Conservation (phyloP, 768 basidiomycete species). For the Coprinopsis marcescibilis region DNA sequence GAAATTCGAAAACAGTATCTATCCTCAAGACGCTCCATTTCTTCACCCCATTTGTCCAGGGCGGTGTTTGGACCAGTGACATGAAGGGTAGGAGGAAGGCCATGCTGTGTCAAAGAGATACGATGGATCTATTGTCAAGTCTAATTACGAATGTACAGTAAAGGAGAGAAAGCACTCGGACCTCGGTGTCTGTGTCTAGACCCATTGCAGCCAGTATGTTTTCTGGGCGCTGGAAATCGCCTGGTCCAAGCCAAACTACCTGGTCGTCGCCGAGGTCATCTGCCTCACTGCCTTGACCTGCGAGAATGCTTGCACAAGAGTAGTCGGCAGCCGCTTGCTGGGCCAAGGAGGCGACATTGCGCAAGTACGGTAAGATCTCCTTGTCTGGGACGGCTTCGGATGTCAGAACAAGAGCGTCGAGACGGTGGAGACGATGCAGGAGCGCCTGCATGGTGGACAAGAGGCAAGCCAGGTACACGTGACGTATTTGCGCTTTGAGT, state of each 20-base stretch:
- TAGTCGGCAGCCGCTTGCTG: constrained; percentile 33
- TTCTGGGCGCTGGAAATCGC: constrained; percentile 24
- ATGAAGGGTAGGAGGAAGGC: constrained; percentile 4
- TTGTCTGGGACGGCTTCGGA: constrained; percentile 1
- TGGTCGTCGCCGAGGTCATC: constrained; percentile 49
- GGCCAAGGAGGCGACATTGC: constrained; percentile 32
- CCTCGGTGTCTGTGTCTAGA: constrained; percentile 11
- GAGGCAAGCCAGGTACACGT: no score
- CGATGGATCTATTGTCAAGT: constrained; percentile 1
- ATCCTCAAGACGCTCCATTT: constrained; percentile 14
- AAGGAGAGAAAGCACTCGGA: neutral
- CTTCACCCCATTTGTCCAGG: neutral
- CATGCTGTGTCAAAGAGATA: constrained; percentile 6
- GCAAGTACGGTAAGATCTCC: constrained; percentile 17
- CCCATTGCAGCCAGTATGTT: constrained; percentile 19
- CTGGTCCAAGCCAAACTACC: constrained; percentile 46
- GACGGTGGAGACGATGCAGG: neutral
- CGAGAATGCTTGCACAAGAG: constrained; percentile 47
- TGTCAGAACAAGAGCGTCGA: constrained; percentile 18
- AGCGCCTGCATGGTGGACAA: no score
- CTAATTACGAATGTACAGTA: neutral
- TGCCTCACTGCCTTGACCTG: constrained; percentile 47
- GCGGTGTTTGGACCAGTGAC: neutral
- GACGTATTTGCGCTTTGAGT: no score
- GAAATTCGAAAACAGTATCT: constrained; percentile 23